Conservation (phyloP, 108 stramenopile species). For the Cyclostephanos tholiformis region DNA sequence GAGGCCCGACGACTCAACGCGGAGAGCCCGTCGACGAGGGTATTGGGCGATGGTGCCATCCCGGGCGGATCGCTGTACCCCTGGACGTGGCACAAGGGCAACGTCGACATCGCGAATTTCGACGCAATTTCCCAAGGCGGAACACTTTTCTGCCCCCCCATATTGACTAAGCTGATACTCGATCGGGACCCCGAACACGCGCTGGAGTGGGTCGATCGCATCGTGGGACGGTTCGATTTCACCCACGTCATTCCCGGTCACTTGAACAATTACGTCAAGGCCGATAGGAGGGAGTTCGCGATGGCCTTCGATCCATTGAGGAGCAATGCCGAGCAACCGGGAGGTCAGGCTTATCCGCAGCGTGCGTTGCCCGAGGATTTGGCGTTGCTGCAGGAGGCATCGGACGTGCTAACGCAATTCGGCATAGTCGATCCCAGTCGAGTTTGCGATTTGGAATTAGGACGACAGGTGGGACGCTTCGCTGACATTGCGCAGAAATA, state of each 20-base stretch:
- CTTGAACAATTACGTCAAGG: slow-evolving; percentile 80
- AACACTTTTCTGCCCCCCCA: slow-evolving; percentile 87
- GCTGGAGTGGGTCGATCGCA: slow-evolving; percentile 80
- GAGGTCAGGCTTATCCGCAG: slow-evolving; percentile 47
- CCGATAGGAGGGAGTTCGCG: slow-evolving; percentile 65
- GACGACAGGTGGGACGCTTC: slow-evolving; percentile 59
- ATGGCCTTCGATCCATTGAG: slow-evolving; percentile 79
- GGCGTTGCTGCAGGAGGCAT: slow-evolving; percentile 78
- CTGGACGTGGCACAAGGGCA: slow-evolving; percentile 79
- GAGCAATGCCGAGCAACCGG: slow-evolving; percentile 48
- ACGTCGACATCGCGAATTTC: slow-evolving; percentile 63
- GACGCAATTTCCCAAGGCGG: slow-evolving; percentile 63
- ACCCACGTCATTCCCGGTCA: slow-evolving; percentile 86
- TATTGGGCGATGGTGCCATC: slow-evolving; percentile 74
- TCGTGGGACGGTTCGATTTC: slow-evolving; percentile 74
- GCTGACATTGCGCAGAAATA: too few relatives aligned
- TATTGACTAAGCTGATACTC: slow-evolving; percentile 88
- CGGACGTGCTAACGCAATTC: slow-evolving; percentile 70
- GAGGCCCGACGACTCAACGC: too few relatives aligned
- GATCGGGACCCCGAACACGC: slow-evolving; percentile 78
- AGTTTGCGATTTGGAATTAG: slow-evolving; percentile 85
- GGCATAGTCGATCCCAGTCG: slow-evolving; percentile 67
- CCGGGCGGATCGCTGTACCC: slow-evolving; percentile 70
- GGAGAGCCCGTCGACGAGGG: slow-evolving; percentile 32
- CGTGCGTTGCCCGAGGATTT: slow-evolving; percentile 80